Evolutionary conservation across 495 filamentous ascomycete species (phyloP), one percentile per base, ranked within the genome.

Genomic region (Xanthoparmelia taractica): DNA sequence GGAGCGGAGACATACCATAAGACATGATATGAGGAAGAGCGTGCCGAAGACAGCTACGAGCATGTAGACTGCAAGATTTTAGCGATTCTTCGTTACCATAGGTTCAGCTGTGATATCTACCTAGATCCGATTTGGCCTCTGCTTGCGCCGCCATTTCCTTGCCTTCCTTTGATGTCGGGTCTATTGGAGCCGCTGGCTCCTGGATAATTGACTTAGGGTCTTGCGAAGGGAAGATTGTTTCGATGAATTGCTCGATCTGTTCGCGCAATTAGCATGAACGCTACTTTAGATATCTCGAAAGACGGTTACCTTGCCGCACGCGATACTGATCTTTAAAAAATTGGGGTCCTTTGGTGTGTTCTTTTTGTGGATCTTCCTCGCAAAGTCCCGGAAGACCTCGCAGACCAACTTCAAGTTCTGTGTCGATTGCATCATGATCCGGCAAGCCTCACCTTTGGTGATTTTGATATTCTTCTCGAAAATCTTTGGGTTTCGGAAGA

Each of bases 161-260:
- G 13, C 73, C 75, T 68, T 77, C 80, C 47, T 71, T 70, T 65
- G 67, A 41, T 71, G 69, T 63, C 76, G 73, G 40, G 74, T 64
- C 64, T 72, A 61, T 63, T 82, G 79, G 36, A 75, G 74, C 38
- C 68, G 76, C 60, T 74, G 65, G 63, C 55, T 67, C 64, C 58
- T 62, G 61, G 31, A 68, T 65, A 55, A 81, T 73, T 25, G 75
- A 78, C 61, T 79, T 74, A 20, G 81, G 81, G 48, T 76, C 78
- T 66, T 89, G 85, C 18, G 85, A 83, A 8, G 94, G 94, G 84
- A 92, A 98, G 69, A 98, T 87, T 10, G 84, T 84, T 73, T 98
- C 94, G 67, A 97, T 96, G 74, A 96, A 98, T 81, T 96, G 90
- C 72, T 98, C 94, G 58, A 97, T 90, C 91, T 97, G 69, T 29